Percentiles rank a stretch among this genome's conserved stretches.
These are phyloP conservation scores for Tulasnella sp. DNA, from an alignment of 768 basidiomycete genomes.

Conservation along the genomic window DNA sequence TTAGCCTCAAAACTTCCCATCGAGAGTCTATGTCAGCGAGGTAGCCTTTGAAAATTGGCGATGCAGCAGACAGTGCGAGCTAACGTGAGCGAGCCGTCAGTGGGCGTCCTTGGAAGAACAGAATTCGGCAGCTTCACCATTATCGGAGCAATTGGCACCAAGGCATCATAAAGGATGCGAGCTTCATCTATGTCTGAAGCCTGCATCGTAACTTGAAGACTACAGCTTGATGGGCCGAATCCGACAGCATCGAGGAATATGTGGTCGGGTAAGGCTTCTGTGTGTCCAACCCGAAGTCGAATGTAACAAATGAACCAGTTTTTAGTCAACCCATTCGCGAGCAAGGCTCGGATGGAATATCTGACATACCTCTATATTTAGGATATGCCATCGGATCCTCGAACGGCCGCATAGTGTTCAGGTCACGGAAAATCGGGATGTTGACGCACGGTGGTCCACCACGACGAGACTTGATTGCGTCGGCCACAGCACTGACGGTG, in stretches of 20 bases:
- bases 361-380: too few relatives aligned
- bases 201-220: conserved; percentile 96
- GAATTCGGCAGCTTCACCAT: conserved; percentile 57
- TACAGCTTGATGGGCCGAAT: conserved; percentile 99
- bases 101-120: neutral
- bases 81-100: conserved; percentile 42
- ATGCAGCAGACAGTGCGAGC: conserved; percentile 92
- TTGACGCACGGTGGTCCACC: neutral
- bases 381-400: too few relatives aligned
- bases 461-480: neutral
- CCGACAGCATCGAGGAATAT: conserved; percentile 99
- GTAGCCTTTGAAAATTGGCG: conserved; percentile 91
- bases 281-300: too few relatives aligned
- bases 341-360: too few relatives aligned
- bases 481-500: neutral
- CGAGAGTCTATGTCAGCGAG: conserved; percentile 96
- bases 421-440: too few relatives aligned
- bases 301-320: too few relatives aligned
- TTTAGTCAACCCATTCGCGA: too few relatives aligned
- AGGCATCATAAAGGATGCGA: conserved; percentile 87
- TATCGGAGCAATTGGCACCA: conserved; percentile 92
- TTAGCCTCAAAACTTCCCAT: conserved; percentile 61
- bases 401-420: too few relatives aligned
- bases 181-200: conserved; percentile 92
- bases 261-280: conserved; percentile 72